These are phyloP conservation scores for Pilatotrama ljubarskyi DNA, from an alignment of 768 basidiomycete genomes.

Conservation along the genomic window DNA sequence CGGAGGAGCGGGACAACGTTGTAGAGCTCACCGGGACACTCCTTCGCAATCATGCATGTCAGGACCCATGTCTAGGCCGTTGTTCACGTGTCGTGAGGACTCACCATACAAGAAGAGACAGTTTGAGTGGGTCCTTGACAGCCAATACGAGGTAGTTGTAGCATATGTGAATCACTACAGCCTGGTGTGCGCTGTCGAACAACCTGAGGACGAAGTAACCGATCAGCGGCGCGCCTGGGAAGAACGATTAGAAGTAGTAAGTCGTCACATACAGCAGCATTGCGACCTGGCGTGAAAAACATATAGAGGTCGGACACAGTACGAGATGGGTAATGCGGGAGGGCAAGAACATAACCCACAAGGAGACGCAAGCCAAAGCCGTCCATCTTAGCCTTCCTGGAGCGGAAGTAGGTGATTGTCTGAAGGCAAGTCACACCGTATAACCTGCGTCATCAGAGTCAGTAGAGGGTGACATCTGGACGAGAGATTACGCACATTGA, in stretches of 20 bases:
- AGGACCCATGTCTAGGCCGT: neutral
- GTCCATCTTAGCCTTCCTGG: neutral
- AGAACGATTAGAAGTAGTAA: neutral
- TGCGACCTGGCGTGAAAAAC: neutral
- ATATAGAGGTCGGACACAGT: neutral
- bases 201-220: neutral
- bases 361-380: neutral
- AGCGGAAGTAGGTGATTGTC: neutral
- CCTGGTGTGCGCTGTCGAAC: neutral
- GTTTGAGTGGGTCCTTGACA: neutral
- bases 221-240: too few species aligned
- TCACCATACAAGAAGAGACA: neutral
- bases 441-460: neutral
- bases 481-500: neutral
- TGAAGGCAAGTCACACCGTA: constrained; percentile 6
- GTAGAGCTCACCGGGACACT: neutral
- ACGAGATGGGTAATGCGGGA: neutral
- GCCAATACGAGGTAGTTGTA: neutral
- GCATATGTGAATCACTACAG: neutral
- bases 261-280: neutral
- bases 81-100: neutral
- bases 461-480: neutral
- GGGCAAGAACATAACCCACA: neutral
- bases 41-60: neutral
- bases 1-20: neutral